Evolutionary conservation across 805 yeast genomes (phyloP), one percentile per base, ranked within the genome.

Genomic region (Candida suzukii): DNA sequence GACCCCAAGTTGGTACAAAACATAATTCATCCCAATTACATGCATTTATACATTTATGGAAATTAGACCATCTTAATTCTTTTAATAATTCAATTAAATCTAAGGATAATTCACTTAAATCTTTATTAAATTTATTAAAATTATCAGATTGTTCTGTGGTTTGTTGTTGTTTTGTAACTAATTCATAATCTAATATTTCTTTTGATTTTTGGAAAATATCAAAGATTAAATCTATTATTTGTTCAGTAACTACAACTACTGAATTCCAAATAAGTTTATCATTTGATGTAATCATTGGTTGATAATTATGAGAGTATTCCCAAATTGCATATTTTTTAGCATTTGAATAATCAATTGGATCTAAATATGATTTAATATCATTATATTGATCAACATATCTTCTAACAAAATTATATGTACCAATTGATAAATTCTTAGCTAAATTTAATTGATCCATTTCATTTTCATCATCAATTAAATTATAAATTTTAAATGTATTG

Each of bases 1-100:
- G 83, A 0, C 71, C 83, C 83, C 83, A 76, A 0, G 80, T 70
- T 2, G 83, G 83, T 14, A 75, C 67, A 41, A 66, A 76, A 47
- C 83, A 78, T 3, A 74, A 51, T 46, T 74, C 78, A 47, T 73
- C 69, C 57, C 60, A 55, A 0, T 48, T 60, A 54, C 83, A 77
- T 4, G 50, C 54, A 2, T 51, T 40, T 0, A 64, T 48, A 52
- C 82, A 76, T 34, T 60, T 46, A 42, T 67, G 70, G 43, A 63
- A 65, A 0, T 63, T 49, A 6, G 72, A 42, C 78, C 78, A 77
- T 36, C 61, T 54, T 41, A 72, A 48, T 1, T 43, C 27, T 1
- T 52, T 39, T 2, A 71, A 37, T 13, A 71, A 48, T 1, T 35
- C 27, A 4, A 41, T 28, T 34, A 43, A 48, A n/a, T n/a, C n/a